These are phyloP conservation scores for Leucogyrophana mollusca DNA, from an alignment of 768 basidiomycete genomes.

Conservation along the genomic window DNA sequence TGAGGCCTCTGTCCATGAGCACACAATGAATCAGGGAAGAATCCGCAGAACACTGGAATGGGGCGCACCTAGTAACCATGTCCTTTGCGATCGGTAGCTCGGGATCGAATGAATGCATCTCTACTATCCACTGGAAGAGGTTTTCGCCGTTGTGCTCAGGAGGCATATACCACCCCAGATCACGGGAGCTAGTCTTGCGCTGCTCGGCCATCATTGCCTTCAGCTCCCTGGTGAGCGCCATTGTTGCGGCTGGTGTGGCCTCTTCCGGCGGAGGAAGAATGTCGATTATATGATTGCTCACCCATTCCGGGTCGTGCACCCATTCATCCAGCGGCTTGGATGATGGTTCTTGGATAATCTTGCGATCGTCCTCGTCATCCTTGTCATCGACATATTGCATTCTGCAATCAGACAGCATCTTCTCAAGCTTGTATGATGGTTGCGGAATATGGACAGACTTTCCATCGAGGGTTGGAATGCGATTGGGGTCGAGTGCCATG, in stretches of 20 bases:
- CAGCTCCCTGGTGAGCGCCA: slow-evolving; percentile 62
- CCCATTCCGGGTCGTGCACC: slow-evolving; percentile 54
- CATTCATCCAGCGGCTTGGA: slow-evolving; percentile 43
- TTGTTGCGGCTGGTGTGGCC: slow-evolving; percentile 51
- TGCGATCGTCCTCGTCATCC: slow-evolving; percentile 49
- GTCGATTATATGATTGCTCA: slow-evolving; percentile 39
- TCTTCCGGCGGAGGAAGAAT: slow-evolving; percentile 62
- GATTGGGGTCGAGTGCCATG: slow-evolving; percentile 46
- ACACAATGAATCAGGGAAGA: background rate
- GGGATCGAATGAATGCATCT: slow-evolving; percentile 68
- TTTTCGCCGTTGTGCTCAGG: slow-evolving; percentile 66
- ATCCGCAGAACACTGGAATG: too few species aligned
- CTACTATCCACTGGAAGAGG: slow-evolving; percentile 71
- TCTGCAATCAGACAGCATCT: slow-evolving; percentile 40
- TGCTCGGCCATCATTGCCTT: slow-evolving; percentile 57
- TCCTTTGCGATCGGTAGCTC: slow-evolving; percentile 61
- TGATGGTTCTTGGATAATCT: slow-evolving; percentile 39
- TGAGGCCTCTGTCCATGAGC: slow-evolving; percentile 41
- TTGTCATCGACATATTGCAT: slow-evolving; percentile 41
- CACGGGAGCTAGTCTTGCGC: slow-evolving; percentile 38
- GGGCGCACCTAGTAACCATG: slow-evolving; percentile 44
- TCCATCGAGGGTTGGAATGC: background rate
- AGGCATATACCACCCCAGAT: slow-evolving; percentile 70
- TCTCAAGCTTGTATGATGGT: slow-evolving; percentile 52
- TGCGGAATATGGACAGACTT: slow-evolving; percentile 52